Evolutionary conservation across 2,329 filamentous ascomycete genomes (phyloP).

Genomic region (Bertia moriformis): DNA sequence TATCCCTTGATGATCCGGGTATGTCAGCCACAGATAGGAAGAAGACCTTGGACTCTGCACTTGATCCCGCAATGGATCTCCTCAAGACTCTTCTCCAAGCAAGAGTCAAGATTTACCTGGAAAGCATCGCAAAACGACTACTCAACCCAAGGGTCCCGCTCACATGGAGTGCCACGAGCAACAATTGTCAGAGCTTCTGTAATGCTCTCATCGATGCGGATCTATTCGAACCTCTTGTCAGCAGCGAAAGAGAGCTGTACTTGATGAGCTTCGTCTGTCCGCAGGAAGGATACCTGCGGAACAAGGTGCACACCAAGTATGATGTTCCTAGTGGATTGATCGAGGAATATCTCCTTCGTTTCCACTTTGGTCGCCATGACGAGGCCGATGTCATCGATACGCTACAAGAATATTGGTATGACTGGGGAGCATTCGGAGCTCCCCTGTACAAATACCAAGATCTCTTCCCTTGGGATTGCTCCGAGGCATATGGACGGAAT

Average conservation of each 20-base stretch:
- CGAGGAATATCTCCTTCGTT: slow-evolving; percentile 24
- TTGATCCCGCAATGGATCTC: slow-evolving; percentile 3
- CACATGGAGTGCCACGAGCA: slow-evolving; percentile 14
- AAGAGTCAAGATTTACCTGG: slow-evolving; percentile 13
- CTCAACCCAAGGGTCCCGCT: slow-evolving; percentile 11
- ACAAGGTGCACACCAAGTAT: too few relatives aligned
- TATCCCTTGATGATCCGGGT: too few relatives aligned
- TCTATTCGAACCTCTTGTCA: slow-evolving; percentile 14
- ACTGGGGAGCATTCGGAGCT: slow-evolving; percentile 24
- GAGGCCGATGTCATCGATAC: slow-evolving; percentile 26
- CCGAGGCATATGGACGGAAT: slow-evolving; percentile 22
- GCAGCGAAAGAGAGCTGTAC: slow-evolving; percentile 12
- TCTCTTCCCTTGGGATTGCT: slow-evolving; percentile 30
- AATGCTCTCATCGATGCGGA: slow-evolving; percentile 15
- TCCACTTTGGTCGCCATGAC: slow-evolving; percentile 21
- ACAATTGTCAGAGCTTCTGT: slow-evolving; percentile 23
- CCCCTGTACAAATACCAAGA: slow-evolving; percentile 23
- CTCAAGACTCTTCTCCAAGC: slow-evolving; percentile 10
- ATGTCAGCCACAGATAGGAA: too few relatives aligned
- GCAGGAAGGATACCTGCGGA: too few relatives aligned
- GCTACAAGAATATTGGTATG: slow-evolving; percentile 27
- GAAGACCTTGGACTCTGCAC: too few relatives aligned
- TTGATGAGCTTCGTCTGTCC: slow-evolving; percentile 23
- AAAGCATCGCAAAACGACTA: slow-evolving; percentile 13
- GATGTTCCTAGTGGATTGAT: slow-evolving; percentile 22